Conservation (phyloP, 208 protist species). For the Naegleria lovaniensis region DNA sequence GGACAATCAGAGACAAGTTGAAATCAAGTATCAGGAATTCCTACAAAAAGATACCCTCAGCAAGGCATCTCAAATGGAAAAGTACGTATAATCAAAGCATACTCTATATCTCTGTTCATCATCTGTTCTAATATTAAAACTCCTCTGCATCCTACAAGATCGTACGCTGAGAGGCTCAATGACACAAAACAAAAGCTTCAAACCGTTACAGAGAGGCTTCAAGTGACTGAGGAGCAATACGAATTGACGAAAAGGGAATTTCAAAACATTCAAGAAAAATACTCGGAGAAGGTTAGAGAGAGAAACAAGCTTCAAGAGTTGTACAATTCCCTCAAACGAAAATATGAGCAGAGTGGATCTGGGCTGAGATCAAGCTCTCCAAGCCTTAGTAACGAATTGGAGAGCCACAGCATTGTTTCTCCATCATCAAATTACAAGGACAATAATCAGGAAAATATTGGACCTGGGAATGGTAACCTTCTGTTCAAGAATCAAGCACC, state of each 20-base stretch:
- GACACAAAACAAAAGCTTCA: neutral
- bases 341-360: neutral
- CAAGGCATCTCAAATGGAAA: neutral
- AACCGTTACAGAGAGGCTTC: neutral
- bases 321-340: neutral
- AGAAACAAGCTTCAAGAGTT: constrained; percentile 1
- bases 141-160: too few relatives aligned
- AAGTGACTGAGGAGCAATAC: neutral
- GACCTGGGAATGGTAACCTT: too few relatives aligned
- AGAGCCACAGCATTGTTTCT: neutral
- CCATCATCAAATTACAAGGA: neutral
- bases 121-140: too few relatives aligned
- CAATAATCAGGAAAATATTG: too few relatives aligned
- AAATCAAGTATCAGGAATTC: constrained; percentile 14
- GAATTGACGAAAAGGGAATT: neutral
- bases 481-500: neutral
- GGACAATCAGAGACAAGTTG: neutral
- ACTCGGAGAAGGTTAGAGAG: constrained; percentile 10
- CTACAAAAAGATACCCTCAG: neutral
- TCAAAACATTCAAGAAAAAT: neutral
- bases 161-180: neutral
- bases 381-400: neutral
- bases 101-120: too few relatives aligned
- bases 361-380: neutral
- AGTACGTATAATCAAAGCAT: neutral